Percentiles rank a stretch among this genome's conserved stretches.
Evolutionary conservation across 2,329 filamentous ascomycete genomes (phyloP).

Genomic region (Colletotrichum graminicola): DNA sequence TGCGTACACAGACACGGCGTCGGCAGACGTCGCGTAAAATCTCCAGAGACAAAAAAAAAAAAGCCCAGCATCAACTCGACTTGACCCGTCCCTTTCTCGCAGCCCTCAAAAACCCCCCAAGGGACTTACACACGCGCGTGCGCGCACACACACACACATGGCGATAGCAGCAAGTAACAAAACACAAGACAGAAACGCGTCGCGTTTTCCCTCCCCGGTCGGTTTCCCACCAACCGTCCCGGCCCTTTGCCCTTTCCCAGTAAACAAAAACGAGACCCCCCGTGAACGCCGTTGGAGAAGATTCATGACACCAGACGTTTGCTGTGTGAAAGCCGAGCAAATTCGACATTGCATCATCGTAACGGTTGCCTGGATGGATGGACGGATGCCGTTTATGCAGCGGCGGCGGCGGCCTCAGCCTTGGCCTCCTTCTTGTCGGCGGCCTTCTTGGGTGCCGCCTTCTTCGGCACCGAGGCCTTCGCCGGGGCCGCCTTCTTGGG

Average conservation of each 20-base stretch:
- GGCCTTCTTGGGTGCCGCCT: slow-evolving; percentile 57
- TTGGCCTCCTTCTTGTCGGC: slow-evolving; percentile 50
- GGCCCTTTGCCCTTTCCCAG: slow-evolving; percentile 34
- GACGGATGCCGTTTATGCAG: slow-evolving; percentile 28
- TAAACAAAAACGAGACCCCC: slow-evolving; percentile 31
- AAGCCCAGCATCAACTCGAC: background rate
- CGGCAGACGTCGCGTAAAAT: background rate
- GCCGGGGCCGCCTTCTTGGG: slow-evolving; percentile 57
- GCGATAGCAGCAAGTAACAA: slow-evolving; percentile 9
- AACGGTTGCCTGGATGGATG: slow-evolving; percentile 5
- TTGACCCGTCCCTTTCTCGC: background rate
- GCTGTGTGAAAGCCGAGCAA: slow-evolving; percentile 10
- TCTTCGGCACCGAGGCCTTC: slow-evolving; percentile 60
- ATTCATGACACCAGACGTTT: slow-evolving; percentile 38
- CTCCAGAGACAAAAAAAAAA: background rate
- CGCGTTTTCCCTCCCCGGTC: slow-evolving; percentile 33
- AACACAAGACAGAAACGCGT: slow-evolving; percentile 28
- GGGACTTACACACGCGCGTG: too few species aligned
- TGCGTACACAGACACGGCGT: background rate
- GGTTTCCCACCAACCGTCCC: slow-evolving; percentile 34
- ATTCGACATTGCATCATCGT: slow-evolving; percentile 20
- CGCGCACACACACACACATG: background rate
- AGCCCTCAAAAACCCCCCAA: background rate
- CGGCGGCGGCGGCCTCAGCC: slow-evolving; percentile 36
- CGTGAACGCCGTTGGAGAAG: slow-evolving; percentile 40